Base-by-base conservation (phyloP, 1,284 basidiomycete genomes). In the Papiliotrema nemorosa region DNA sequence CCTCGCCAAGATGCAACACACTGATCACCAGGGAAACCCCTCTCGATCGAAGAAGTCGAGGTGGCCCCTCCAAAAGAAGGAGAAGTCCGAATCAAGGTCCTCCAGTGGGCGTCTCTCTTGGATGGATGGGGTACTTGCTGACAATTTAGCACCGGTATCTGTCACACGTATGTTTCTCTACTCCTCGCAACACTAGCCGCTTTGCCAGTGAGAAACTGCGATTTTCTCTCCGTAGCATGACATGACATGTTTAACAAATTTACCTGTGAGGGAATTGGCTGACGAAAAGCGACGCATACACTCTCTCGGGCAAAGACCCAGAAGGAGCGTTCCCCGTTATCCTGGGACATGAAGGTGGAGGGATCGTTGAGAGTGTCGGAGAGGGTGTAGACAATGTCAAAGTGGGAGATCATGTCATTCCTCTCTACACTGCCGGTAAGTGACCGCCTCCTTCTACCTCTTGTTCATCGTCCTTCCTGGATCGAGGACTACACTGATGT, bases 321-420 rank as follows among this genome's bases (percentile, higher is more conserved):
- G 94, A 98, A 84, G 96, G 96, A 53, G 78, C 86, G 36, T 98
- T 97, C 82, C 94, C 96, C 39, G 86, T 90, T 59, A 91, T 98
- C 65, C 84, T 97, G 54, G 90, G 90, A 35, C 90, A 93, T 70
- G 90, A 94, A 78, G 73, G 73, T 50, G 67, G 70, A 38, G 67
- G 71, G 56, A 46, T 71, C 52, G 89, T 97, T 62, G 94, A 99
- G 79, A 92, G 89, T 27, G 81, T 97, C 39, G 94, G 94, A 44
- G 87, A 90, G 70, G 90, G 90, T 45, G 94, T 98, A 21, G 88
- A 87, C 43, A 86, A 79, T 66, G 92, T 98, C 50, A 80, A 83
- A 68, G 79, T 81, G 38, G 91, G 90, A 39, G 90, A 94, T 72
- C 91, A 93, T 79, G 93, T 97, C 62, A 84, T 97, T 58, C 90